Evolutionary conservation across 768 basidiomycete genomes (phyloP).

Genomic region (Exsudoporus frostii): DNA sequence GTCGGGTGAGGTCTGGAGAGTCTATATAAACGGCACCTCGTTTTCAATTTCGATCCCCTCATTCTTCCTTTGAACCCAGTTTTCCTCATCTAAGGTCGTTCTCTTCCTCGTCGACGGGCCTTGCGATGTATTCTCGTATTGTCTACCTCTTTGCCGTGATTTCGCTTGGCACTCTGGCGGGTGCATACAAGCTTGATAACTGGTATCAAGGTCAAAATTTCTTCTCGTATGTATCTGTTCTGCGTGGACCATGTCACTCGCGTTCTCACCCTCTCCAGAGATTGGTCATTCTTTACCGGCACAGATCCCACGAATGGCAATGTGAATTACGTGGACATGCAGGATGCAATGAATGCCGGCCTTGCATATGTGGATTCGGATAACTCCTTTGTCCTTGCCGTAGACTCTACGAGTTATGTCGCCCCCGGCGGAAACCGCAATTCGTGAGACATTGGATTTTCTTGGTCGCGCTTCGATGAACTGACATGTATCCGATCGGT

Average conservation of each 20-base stretch:
- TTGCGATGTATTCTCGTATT: conserved; percentile 24
- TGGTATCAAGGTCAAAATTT: conserved; percentile 46
- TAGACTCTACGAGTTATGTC: conserved; percentile 53
- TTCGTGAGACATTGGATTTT: conserved; percentile 35
- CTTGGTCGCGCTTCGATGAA: neutral
- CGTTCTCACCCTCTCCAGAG: conserved; percentile 33
- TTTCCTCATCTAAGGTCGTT: neutral
- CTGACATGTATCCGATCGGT: neutral
- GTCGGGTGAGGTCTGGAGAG: no score
- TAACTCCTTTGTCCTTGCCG: conserved; percentile 53
- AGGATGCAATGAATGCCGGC: conserved; percentile 45
- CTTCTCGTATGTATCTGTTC: conserved; percentile 43
- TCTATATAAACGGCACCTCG: conserved; percentile 5
- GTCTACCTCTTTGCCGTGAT: conserved; percentile 25
- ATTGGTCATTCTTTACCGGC: conserved; percentile 60
- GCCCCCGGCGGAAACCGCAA: conserved; percentile 49
- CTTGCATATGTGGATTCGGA: conserved; percentile 59
- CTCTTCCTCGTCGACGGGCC: neutral
- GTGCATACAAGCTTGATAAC: conserved; percentile 21
- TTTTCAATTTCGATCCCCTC: neutral
- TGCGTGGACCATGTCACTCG: neutral
- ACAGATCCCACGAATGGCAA: conserved; percentile 68
- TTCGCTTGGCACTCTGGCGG: conserved; percentile 30
- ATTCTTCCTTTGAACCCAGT: neutral
- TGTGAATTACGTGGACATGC: conserved; percentile 54